Base-by-base conservation (phyloP, 2,329 filamentous ascomycete genomes). In the Hymenoscyphus occultus region DNA sequence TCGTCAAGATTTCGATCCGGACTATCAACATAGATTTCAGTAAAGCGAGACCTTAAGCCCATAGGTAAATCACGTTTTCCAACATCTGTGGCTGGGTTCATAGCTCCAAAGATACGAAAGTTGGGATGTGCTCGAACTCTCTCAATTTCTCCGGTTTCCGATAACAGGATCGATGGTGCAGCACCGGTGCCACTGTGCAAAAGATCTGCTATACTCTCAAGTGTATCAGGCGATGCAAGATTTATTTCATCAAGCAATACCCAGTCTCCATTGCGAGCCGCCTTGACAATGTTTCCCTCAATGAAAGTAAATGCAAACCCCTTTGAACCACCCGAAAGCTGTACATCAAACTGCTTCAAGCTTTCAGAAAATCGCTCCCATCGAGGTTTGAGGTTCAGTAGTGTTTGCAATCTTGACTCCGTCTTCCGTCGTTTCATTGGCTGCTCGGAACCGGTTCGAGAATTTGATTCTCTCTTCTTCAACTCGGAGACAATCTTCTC, bases 21-120 rank as follows among this genome's bases (percentile, higher is more conserved):
- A 70, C 92, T 95, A 63, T 92, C 87, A 31, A 99, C 93, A 75
- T 96, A 99, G 28, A 99, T 83, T 77, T 99, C 95, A 0, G 95
- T 98, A 74, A 99, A 99, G 59, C 93, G 86, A 9, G 93, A 96
- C 63, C 94, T 85, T 56, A 98, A 86, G 1, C 94, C 93, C 63
- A 91, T 87, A 0, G 94, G 93, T 16, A 99, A 81, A 76, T 99
- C 95, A 64, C 94, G 89, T 79, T 99, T 99, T 67, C 96, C 95
- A 64, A 97, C 88, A 79, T 99, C 95, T 2, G 95, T 99, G 5
- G 95, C 95, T 39, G 95, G 95, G 74, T 99, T 99, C 95, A 99
- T 99, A 35, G 96, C 95, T 61, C 92, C 96, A 74, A 99, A 99
- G 14, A 99, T 91, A 48, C 95, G 88, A 76, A 99, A 99, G 69